Evolutionary conservation across 1,284 basidiomycete genomes (phyloP), one percentile per base, ranked within the genome.

Genomic region (Ceratobasidium sp.): DNA sequence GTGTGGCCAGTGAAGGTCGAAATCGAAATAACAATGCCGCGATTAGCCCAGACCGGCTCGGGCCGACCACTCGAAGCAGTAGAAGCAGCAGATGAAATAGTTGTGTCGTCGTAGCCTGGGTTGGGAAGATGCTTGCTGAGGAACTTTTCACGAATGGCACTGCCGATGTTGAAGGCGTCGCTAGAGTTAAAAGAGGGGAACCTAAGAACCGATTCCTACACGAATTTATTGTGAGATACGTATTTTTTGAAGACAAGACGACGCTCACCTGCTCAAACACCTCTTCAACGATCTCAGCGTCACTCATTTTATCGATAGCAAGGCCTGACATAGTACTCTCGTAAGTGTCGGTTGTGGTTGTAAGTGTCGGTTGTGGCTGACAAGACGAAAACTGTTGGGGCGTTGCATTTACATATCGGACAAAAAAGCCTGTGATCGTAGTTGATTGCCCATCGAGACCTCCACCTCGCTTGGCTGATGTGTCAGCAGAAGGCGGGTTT

Each of bases 11-110:
- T 79, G 49, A 80, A 80, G 23, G 78, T 76, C 69, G 78, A 76
- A 43, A 83, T 80, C 35, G 77, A 72, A 47, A 82, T 79, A 9
- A 82, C 79, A 43, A 80, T 76, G 0, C 81, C 82, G 30, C 58
- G 64, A 55, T 69, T 57, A 1, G 59, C 69, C 26, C 64, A 55
- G 32, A 73, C 55, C n/a, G 72, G 74, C 11, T 35, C n/a, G 16
- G 61, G 35, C 9, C 54, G 52, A 35, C 32, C 28, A 26, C 44
- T 62, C 32, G 44, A 74, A 14, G 32, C 50, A 32, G 67, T 73
- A 43, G 49, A 64, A 28, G 57, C 21, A 54, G 41, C 13, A 11
- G 49, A 67, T 26, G 57, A 54, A 46, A 69, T 69, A 16, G 50
- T 61, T 28, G 63, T 35, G 18, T 74, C 55, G 26, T 69, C 74